These are phyloP conservation scores for Dimocarpus longan DNA, from an alignment of 345 rosid species.

Conservation along the genomic window DNA sequence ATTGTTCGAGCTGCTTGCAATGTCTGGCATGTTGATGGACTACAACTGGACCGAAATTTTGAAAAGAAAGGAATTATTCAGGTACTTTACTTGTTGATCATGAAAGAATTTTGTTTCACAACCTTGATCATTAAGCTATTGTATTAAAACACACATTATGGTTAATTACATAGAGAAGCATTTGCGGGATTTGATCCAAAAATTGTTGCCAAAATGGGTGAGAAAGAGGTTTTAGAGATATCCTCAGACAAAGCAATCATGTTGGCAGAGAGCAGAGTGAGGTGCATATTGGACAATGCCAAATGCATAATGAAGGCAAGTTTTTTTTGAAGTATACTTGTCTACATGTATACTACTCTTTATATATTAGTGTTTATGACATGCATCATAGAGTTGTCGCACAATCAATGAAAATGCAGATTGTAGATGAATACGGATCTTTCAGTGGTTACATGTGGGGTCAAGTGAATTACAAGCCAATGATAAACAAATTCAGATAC, in stretches of 20 bases:
- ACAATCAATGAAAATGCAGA: constrained; percentile 36
- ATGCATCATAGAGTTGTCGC: background rate
- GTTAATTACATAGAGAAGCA: constrained; percentile 55
- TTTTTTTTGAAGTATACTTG: background rate
- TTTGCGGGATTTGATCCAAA: constrained; percentile 79
- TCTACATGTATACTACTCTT: too few species aligned
- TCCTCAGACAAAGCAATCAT: constrained; percentile 73
- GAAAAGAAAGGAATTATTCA: constrained; percentile 68
- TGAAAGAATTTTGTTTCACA: background rate
- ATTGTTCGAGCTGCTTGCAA: constrained; percentile 85
- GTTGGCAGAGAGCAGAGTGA: constrained; percentile 79
- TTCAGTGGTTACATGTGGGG: constrained; percentile 92
- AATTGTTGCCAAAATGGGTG: constrained; percentile 80
- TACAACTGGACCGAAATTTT: constrained; percentile 95
- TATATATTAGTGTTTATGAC: background rate
- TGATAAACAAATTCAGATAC: constrained; percentile 62
- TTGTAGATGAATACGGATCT: constrained; percentile 75
- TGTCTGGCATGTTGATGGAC: constrained; percentile 97
- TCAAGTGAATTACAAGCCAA: constrained; percentile 74
- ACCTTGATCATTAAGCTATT: constrained; percentile 1
- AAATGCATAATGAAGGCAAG: constrained; percentile 84
- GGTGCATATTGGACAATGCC: constrained; percentile 88
- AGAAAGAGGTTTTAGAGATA: constrained; percentile 70
- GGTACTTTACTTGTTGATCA: constrained; percentile 39
- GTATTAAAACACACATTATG: background rate